Conservation (phyloP, 768 basidiomycete species). For the Kwoniella botswanensis region DNA sequence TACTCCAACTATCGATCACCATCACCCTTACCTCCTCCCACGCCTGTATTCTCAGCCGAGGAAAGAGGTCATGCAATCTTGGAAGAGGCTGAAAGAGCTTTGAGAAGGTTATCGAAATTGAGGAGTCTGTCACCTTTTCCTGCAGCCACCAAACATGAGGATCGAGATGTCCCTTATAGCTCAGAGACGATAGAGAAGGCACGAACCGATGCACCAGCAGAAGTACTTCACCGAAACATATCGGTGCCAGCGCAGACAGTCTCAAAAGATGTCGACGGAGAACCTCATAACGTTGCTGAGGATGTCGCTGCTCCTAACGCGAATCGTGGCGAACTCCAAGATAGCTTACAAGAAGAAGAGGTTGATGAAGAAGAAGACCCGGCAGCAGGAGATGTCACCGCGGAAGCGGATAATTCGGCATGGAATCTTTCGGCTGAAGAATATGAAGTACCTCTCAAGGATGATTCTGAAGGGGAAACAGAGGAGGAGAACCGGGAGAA, state of each 20-base stretch:
- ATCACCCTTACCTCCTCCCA: conserved; percentile 13
- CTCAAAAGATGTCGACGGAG: too few relatives aligned
- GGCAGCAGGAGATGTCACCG: conserved; percentile 8
- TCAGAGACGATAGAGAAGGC: too few relatives aligned
- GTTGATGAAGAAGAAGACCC: not conserved
- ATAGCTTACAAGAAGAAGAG: not conserved
- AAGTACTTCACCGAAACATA: too few relatives aligned
- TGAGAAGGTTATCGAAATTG: conserved; percentile 11
- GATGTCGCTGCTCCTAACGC: not conserved
- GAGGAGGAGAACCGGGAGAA: not conserved
- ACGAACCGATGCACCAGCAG: too few relatives aligned
- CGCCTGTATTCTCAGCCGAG: not conserved
- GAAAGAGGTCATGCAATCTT: conserved; percentile 15
- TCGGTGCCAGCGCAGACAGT: too few relatives aligned
- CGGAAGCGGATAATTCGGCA: conserved; percentile 15
- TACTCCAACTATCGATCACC: conserved; percentile 3
- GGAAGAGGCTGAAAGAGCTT: conserved; percentile 23
- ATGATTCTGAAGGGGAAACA: not conserved
- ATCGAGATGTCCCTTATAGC: too few relatives aligned
- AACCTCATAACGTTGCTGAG: too few relatives aligned
- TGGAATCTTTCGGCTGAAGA: conserved; percentile 20
- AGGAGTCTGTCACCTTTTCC: conserved; percentile 17
- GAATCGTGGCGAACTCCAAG: not conserved
- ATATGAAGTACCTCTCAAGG: not conserved
- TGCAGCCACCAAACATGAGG: not conserved